Evolutionary conservation across 331 rosid species (phyloP), one percentile per base, ranked within the genome.

Genomic region (Malus hybrid): DNA sequence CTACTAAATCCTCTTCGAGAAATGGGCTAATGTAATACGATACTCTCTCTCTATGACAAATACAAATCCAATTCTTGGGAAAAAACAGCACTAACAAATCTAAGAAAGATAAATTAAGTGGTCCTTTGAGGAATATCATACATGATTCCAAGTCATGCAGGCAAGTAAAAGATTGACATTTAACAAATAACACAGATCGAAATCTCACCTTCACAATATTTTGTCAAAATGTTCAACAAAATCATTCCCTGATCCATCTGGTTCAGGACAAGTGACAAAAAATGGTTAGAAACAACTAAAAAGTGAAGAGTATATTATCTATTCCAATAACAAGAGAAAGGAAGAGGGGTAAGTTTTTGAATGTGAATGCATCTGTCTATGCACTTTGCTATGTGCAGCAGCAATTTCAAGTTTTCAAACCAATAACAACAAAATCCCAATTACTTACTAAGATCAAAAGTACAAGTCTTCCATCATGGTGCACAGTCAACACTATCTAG

Each of bases 241-340:
- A 77, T 75, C 68, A 68, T 78, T 39, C 88, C 84, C 64, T 76
- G 79, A 7, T 76, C 88, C 70, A 72, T 77, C 88, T 82, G 72
- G 67, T 73, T 77, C 73, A 81, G 53, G 24, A 36, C 30, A 60
- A 62, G 36, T 32, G 69, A 29, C 39, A 57, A 76, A 10, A 34
- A 10, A 34, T 24, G 6, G 11, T 28, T 55, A 55, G 26, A 67
- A 18, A 11, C 26, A 67, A 44, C 1, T 18, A 55, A 60, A 61
- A 28, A 2, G 57, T 52, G 19, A 56, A 55, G 39, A 42, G 36
- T 30, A n/a, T 7, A 62, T 29, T 0, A 70, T 52, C 3, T 2
- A 19, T 55, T 9, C 36, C 50, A 18, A 15, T 15, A 29, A 63
- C 32, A 16, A 60, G 56, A 20, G 16, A 67, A 5, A 30, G 13